These are phyloP conservation scores for Globisporangium paroecandrum DNA, from an alignment of 352 stramenopile species.

Conservation along the genomic window DNA sequence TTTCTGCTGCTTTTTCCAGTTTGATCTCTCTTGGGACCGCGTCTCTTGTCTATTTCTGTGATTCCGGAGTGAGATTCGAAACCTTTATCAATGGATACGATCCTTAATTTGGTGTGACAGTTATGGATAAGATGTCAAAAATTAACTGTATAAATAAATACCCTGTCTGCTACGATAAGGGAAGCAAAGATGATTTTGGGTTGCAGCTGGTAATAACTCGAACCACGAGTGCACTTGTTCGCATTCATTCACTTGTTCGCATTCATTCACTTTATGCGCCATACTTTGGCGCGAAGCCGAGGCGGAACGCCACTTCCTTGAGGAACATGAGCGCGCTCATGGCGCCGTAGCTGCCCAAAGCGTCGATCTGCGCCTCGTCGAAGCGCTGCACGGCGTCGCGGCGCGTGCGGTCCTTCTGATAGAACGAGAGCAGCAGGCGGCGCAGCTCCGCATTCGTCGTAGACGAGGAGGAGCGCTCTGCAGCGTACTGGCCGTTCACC, in stretches of 20 bases:
- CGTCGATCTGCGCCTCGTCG: constrained; percentile 46
- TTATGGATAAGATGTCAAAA: no score
- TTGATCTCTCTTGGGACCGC: background rate
- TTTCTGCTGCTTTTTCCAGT: background rate
- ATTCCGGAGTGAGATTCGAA: background rate
- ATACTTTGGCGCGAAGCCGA: constrained; percentile 76
- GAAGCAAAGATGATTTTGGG: background rate
- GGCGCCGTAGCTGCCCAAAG: constrained; percentile 48
- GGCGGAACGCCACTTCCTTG: constrained; percentile 76
- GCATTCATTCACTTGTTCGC: background rate
- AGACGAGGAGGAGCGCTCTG: background rate
- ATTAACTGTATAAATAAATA: background rate
- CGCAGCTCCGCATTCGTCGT: constrained; percentile 4
- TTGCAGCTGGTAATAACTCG: background rate
- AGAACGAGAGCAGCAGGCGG: constrained; percentile 53
- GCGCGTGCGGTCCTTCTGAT: constrained; percentile 63
- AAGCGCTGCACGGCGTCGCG: constrained; percentile 48
- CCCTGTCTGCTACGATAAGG: background rate
- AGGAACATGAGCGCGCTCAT: constrained; percentile 75
- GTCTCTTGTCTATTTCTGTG: constrained; percentile 2
- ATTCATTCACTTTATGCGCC: constrained; percentile 35
- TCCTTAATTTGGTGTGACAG: no score
- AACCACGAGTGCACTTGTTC: background rate
- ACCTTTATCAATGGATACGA: background rate
- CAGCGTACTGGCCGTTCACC: constrained; percentile 46